Evolutionary conservation across 2,329 filamentous ascomycete species (phyloP).

Genomic region (Aspergillus ruber): DNA sequence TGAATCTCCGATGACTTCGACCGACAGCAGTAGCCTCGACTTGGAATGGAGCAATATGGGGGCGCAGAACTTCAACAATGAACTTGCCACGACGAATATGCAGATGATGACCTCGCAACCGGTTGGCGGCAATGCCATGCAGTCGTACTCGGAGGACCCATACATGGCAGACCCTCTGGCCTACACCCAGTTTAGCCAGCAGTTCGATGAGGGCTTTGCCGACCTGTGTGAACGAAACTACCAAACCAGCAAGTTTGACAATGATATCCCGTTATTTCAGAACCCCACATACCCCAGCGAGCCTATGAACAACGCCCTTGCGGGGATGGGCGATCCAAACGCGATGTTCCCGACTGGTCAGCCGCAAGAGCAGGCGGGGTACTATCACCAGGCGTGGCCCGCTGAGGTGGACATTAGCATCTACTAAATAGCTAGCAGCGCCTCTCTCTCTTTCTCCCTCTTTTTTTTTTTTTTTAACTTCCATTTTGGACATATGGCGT

Average conservation of each 20-base stretch:
- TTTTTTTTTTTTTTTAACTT: too few relatives aligned
- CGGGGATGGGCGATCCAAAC: not conserved
- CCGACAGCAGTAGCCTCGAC: constrained; percentile 14
- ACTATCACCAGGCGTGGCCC: not conserved
- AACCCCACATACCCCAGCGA: not conserved
- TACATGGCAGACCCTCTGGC: constrained; percentile 11
- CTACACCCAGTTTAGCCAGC: constrained; percentile 18
- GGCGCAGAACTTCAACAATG: constrained; percentile 12
- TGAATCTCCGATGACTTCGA: constrained; percentile 16
- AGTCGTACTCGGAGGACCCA: constrained; percentile 12
- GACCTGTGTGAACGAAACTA: constrained; percentile 13
- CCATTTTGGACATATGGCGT: too few relatives aligned
- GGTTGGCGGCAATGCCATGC: constrained; percentile 8
- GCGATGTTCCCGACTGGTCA: not conserved
- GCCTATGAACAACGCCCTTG: constrained; percentile 3
- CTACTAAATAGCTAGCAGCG: too few relatives aligned
- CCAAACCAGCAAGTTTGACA: constrained; percentile 9
- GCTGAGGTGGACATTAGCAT: too few relatives aligned
- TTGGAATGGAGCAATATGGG: constrained; percentile 20
- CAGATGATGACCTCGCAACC: constrained; percentile 17
- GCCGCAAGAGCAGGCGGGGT: not conserved
- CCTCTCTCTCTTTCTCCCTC: too few relatives aligned
- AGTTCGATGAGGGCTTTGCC: constrained; percentile 16
- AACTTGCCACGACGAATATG: constrained; percentile 20
- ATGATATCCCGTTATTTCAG: constrained; percentile 24